Conservation (phyloP, 2,329 filamentous ascomycete species). For the Hymenoscyphus fructigenus region DNA sequence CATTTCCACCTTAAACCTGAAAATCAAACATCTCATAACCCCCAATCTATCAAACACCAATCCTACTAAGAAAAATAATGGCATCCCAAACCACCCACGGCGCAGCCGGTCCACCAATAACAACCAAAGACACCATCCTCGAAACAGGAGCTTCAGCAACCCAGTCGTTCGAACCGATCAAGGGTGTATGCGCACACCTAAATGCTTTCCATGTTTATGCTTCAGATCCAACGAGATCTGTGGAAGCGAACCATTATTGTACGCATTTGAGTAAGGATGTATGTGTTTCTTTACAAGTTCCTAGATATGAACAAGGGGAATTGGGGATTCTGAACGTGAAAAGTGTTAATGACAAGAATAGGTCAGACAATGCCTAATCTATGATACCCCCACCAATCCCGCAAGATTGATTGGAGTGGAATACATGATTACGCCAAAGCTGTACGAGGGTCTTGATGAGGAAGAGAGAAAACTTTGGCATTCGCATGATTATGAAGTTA, state of each 20-base stretch:
- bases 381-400: constrained; percentile 65
- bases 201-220: constrained; percentile 81
- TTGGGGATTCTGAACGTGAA: background rate
- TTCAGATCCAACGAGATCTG: constrained; percentile 64
- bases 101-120: constrained; percentile 35
- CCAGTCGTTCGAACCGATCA: constrained; percentile 68
- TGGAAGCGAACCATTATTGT: constrained; percentile 86
- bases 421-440: constrained; percentile 64
- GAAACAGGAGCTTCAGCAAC: constrained; percentile 60
- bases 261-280: constrained; percentile 72
- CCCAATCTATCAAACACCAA: too few species aligned
- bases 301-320: constrained; percentile 39
- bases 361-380: constrained; percentile 81
- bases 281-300: constrained; percentile 64
- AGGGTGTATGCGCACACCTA: constrained; percentile 76
- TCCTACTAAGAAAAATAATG: constrained; percentile 9
- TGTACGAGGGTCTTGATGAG: constrained; percentile 64
- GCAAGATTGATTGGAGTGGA: constrained; percentile 81
- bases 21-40: background rate
- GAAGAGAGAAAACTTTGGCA: constrained; percentile 80
- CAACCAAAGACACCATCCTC: constrained; percentile 56
- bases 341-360: constrained; percentile 40
- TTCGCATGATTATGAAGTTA: constrained; percentile 61
- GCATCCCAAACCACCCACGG: constrained; percentile 20
- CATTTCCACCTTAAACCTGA: background rate